phyloP scores from a whole-genome alignment of 441 rosid species.

The Flueggea neowawraea region DNA sequence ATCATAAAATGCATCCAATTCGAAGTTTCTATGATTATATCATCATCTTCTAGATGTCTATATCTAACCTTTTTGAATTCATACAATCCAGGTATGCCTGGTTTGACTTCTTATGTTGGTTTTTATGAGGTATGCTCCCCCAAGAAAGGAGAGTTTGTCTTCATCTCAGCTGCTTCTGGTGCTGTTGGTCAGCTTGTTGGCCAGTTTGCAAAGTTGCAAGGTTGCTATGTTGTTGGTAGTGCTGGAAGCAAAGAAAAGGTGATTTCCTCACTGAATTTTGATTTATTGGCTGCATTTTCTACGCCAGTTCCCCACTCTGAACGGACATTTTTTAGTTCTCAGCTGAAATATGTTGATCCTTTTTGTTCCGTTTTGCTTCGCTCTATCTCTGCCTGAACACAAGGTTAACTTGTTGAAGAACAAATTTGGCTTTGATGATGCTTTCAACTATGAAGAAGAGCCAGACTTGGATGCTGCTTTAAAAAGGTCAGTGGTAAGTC shows the following conservation, averaged over 20 bases:
- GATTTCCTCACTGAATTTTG: background rate
- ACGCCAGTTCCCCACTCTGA: too few relatives aligned
- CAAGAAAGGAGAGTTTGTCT: slow-evolving; percentile 56
- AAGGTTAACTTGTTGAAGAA: slow-evolving; percentile 35
- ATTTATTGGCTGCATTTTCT: too few relatives aligned
- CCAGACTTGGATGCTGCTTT: slow-evolving; percentile 2
- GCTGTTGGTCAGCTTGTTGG: slow-evolving; percentile 94
- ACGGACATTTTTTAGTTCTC: too few relatives aligned
- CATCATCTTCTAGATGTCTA: background rate
- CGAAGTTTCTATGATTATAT: too few relatives aligned
- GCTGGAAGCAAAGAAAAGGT: slow-evolving; percentile 72
- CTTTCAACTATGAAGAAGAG: slow-evolving; percentile 43
- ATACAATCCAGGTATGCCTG: slow-evolving; percentile 61
- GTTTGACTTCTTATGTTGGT: slow-evolving; percentile 79
- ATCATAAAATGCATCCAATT: too few relatives aligned
- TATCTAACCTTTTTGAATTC: background rate
- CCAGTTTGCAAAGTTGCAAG: slow-evolving; percentile 75
- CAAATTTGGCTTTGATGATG: slow-evolving; percentile 41
- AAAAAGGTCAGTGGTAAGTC: background rate
- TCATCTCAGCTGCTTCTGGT: slow-evolving; percentile 83
- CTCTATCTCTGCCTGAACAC: background rate
- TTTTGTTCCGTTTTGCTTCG: too few relatives aligned
- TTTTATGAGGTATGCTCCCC: slow-evolving; percentile 70
- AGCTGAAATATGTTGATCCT: too few relatives aligned
- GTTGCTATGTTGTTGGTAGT: slow-evolving; percentile 78